phyloP scores from a whole-genome alignment of 1,284 basidiomycete genomes.

The Cronartium quercuum region DNA sequence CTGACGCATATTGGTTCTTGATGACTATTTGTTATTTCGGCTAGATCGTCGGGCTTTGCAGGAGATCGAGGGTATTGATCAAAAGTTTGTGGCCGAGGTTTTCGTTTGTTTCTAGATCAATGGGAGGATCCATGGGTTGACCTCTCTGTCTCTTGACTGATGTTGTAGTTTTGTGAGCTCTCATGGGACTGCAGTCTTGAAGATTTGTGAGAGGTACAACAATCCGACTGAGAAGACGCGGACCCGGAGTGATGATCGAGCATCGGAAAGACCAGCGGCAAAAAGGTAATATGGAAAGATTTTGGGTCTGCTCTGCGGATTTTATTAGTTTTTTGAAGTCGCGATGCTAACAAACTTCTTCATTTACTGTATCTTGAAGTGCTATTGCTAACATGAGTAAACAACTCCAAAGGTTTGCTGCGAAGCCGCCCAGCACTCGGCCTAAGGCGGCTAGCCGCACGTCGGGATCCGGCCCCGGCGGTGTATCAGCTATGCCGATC shows the following conservation, averaged over 20 bases:
- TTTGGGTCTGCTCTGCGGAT: background rate
- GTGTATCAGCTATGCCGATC: background rate
- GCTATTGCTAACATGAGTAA: too few relatives aligned
- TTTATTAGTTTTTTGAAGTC: too few relatives aligned
- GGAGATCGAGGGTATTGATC: background rate
- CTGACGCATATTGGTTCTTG: too few relatives aligned
- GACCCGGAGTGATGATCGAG: background rate
- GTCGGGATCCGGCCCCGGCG: background rate
- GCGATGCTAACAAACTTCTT: too few relatives aligned
- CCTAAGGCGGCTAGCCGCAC: background rate
- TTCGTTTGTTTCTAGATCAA: background rate
- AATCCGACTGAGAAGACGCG: background rate
- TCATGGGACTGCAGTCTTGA: background rate
- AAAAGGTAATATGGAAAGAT: background rate
- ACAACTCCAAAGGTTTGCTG: background rate
- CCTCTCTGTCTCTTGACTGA: background rate
- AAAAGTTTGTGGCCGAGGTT: background rate
- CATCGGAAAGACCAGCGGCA: background rate
- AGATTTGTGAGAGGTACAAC: background rate
- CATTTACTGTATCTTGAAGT: too few relatives aligned
- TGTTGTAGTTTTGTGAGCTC: background rate
- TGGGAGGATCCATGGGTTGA: too few relatives aligned
- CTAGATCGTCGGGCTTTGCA: background rate
- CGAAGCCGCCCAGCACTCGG: background rate
- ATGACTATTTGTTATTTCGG: too few relatives aligned